Evolutionary conservation across 2,329 filamentous ascomycete genomes (phyloP), one percentile per base, ranked within the genome.

Genomic region (Aureobasidium sp.): DNA sequence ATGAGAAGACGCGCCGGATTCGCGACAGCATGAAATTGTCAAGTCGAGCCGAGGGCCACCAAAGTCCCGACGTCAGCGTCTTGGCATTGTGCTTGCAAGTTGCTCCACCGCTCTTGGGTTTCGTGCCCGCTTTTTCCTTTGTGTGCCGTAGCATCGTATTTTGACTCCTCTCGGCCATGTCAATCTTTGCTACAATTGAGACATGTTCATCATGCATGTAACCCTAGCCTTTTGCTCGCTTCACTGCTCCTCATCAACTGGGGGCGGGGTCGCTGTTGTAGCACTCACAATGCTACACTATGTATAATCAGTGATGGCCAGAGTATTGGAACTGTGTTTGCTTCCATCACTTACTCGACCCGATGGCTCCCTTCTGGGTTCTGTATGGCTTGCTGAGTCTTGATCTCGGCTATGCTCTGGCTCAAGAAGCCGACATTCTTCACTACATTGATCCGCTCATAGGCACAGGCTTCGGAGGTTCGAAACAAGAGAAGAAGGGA

Each of bases 391-490:
- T 48, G 13, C 23, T 59, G 5, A 17, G 17, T 5, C 32, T 59
- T 20, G 10, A 13, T 1, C 26, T 37, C 17, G 44, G 48, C 15
- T 15, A 7, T 37, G 13, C 32, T 32, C 20, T 32, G 23, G 42
- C 55, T 48, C 42, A 59, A 17, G 15, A 37, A 3, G 37, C 32
- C 17, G 69, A 75, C 66, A 64, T 73, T 2, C 63, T 77, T 2
- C 64, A 71, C 34, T 74, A 71, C 55, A 65, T 79, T n/a, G 71
- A 79, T 62, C 76, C 75, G 9, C 67, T 80, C 61, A 79, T 79
- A 53, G 78, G 78, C 9, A 77, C 72, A 13, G 68, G 69, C 47
- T 74, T 74, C 60, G 77, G 76, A 27, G 74, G 72, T 73, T 46
- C 71, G 42, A 23, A 65, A 51, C 10, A 44, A 37, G 29, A 55